Evolutionary conservation across 805 yeast species (phyloP).

Genomic region (Ogataea pini): DNA sequence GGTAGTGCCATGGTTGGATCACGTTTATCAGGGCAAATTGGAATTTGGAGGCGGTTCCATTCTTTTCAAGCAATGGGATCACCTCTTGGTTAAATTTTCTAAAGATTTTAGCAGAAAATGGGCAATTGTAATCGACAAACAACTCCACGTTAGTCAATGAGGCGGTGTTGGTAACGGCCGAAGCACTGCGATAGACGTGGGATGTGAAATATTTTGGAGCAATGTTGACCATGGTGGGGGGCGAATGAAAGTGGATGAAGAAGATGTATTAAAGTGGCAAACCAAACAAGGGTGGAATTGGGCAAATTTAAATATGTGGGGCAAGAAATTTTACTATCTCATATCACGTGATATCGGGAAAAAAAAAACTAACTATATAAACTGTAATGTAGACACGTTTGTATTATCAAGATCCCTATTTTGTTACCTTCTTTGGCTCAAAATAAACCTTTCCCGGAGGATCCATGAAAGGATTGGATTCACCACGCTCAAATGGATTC

Average conservation of each 20-base stretch:
- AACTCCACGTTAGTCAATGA: constrained; percentile 51
- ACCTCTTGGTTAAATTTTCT: constrained; percentile 52
- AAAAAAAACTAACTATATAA: no score
- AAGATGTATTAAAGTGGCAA: no score
- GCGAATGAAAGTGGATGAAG: background rate
- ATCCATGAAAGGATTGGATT: constrained; percentile 1
- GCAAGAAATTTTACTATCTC: no score
- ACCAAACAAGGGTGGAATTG: no score
- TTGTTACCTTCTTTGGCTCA: background rate
- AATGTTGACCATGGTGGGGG: constrained; percentile 22
- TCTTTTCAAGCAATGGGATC: constrained; percentile 50
- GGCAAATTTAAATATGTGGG: no score
- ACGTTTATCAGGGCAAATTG: constrained; percentile 69
- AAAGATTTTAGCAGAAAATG: constrained; percentile 67
- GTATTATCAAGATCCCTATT: no score
- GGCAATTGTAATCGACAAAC: constrained; percentile 77
- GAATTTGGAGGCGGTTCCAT: constrained; percentile 47
- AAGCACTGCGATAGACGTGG: constrained; percentile 21
- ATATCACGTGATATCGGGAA: no score
- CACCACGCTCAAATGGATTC: background rate
- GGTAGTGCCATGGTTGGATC: constrained; percentile 90
- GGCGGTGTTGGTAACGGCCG: background rate
- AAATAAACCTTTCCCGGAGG: background rate
- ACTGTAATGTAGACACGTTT: no score
- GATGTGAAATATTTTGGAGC: constrained; percentile 26